These are phyloP conservation scores for Astrothelium subdiscretum DNA, from an alignment of 495 filamentous ascomycete genomes.

Conservation along the genomic window DNA sequence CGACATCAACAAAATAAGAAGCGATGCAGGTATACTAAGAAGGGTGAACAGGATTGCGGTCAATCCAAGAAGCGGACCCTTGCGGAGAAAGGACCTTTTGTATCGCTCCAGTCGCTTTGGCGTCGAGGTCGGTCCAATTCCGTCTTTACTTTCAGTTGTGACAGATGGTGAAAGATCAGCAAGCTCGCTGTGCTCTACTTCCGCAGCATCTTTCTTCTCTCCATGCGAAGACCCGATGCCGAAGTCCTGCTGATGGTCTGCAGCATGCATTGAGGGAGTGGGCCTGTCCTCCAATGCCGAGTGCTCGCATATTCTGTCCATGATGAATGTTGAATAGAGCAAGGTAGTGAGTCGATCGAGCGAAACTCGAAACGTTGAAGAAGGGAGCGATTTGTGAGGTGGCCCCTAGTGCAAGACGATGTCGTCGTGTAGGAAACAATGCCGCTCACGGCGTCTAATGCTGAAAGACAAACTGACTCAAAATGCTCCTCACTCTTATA, in stretches of 20 bases:
- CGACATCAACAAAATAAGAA: slow-evolving; percentile 3
- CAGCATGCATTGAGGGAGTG: neutral
- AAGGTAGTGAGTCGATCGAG: slow-evolving; percentile 1
- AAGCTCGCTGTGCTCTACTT: neutral
- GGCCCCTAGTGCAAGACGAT: neutral
- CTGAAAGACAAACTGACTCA: neutral
- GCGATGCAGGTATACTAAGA: slow-evolving; percentile 1
- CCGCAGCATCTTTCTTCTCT: neutral
- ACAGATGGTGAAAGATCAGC: neutral
- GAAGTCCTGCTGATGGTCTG: neutral
- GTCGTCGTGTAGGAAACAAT: slow-evolving; percentile 1
- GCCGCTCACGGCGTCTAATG: neutral
- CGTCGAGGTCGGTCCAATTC: slow-evolving; percentile 1
- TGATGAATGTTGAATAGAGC: neutral
- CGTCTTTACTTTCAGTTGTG: neutral
- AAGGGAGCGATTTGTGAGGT: slow-evolving; percentile 1
- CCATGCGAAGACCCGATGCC: neutral
- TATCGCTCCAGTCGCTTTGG: neutral
- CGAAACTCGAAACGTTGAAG: neutral
- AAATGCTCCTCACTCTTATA: slow-evolving; percentile 1
- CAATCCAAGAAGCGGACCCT: slow-evolving; percentile 6
- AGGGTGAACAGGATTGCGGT: slow-evolving; percentile 3
- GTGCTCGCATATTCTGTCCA: neutral
- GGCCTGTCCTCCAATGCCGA: slow-evolving; percentile 1
- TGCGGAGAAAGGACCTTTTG: slow-evolving; percentile 4